Evolutionary conservation across 2,329 filamentous ascomycete genomes (phyloP).

Genomic region (Tolypocladium pustulatum): DNA sequence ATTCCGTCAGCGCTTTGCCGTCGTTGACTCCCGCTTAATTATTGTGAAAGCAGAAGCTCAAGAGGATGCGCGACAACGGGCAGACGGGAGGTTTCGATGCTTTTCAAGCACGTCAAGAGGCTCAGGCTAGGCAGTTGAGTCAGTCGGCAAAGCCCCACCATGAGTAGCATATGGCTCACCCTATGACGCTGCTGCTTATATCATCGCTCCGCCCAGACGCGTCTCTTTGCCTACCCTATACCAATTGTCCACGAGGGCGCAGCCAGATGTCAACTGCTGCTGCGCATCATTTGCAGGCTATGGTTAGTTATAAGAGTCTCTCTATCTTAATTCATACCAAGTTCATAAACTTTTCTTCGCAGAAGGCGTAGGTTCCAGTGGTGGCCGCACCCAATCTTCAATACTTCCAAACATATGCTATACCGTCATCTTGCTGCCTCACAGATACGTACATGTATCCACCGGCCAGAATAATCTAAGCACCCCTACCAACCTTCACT

Average conservation of each 20-base stretch:
- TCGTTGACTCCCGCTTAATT: not conserved
- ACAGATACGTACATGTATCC: no score
- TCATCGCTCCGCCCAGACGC: not conserved
- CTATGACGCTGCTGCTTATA: not conserved
- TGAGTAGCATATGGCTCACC: not conserved
- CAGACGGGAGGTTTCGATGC: not conserved
- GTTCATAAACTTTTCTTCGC: no score
- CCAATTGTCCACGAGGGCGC: not conserved
- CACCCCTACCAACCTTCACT: no score
- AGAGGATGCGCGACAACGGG: not conserved
- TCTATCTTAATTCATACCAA: no score
- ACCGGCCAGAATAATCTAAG: no score
- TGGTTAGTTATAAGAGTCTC: not conserved
- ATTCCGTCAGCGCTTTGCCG: constrained; percentile 9
- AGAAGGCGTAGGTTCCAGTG: no score
- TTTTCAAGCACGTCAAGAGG: not conserved
- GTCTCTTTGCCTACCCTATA: not conserved
- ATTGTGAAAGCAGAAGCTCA: not conserved
- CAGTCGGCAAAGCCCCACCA: not conserved
- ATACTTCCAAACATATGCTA: no score
- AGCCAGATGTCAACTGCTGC: not conserved
- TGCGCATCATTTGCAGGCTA: no score
- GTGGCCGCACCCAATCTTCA: no score
- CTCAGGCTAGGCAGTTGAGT: not conserved
- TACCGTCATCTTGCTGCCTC: no score